Evolutionary conservation across 1,284 basidiomycete species (phyloP), one percentile per base, ranked within the genome.

Genomic region (Schizopora paradoxa): DNA sequence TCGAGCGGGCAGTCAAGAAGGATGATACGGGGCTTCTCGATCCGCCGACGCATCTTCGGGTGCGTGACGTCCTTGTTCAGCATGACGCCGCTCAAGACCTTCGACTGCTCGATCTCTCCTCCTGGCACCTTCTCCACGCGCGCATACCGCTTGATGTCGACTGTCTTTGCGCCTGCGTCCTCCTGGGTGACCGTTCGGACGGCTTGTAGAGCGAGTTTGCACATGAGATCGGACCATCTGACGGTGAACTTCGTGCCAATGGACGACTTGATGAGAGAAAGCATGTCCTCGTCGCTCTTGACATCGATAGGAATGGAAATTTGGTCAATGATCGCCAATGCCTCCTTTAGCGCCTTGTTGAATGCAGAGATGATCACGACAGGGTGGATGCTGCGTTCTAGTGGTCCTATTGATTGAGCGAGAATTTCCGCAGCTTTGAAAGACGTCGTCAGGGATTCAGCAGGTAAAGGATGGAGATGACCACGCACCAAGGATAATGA

Each of bases 31-130:
- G 95, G 96, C 58, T 92, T 91, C 54, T 77, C 79, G 64, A 98
- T 99, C 56, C 91, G 73, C 51, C 95, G 69, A 50, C 94, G 75
- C 95, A 98, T 99, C 61, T 91, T 88, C 21, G 95, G 94, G 66
- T 99, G 96, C 0, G 94, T 97, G 56, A 99, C 90, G 65, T 99
- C 95, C 75, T 99, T 99, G 81, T 97, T 98, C 61, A 99, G 67
- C 86, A 99, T 94, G 50, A 99, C 86, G 43, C 95, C 94, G 51
- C 78, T 81, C 51, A 99, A 67, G 1, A 99, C 95, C 47, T 72
- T 68, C 54, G 86, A 91, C 51, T 95, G 79, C 68, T 99, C 96
- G 59, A 99, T 98, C 68, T 95, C 93, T 18, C 94, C 95, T 18
- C 95, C 95, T 2, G 94, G 92, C 4, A 99, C 78, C 71, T 99